Evolutionary conservation across 1,284 basidiomycete species (phyloP).

Genomic region (Tylopilus sp.): DNA sequence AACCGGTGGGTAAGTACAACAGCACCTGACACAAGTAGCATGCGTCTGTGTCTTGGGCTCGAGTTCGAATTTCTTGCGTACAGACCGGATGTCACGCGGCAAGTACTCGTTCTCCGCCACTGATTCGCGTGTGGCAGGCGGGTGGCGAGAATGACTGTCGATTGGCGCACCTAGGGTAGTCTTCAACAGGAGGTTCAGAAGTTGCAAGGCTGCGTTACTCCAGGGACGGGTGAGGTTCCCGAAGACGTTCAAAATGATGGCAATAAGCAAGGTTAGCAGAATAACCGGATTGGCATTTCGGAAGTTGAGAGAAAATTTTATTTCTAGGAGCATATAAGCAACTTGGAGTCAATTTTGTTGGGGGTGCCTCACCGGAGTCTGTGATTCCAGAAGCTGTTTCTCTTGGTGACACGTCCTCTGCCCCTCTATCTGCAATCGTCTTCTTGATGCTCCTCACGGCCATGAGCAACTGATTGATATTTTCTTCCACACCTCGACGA

Average conservation of each 20-base stretch:
- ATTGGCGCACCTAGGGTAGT: neutral
- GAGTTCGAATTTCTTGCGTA: neutral
- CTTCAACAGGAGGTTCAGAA: neutral
- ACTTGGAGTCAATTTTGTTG: neutral
- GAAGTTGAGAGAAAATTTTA: neutral
- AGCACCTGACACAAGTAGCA: neutral
- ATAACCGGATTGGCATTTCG: neutral
- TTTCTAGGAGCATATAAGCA: neutral
- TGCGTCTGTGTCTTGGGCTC: neutral
- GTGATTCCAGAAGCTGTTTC: neutral
- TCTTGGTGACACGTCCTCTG: neutral
- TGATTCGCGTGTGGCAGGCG: too few species aligned
- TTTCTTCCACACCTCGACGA: neutral
- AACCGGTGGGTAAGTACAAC: too few species aligned
- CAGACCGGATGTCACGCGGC: too few species aligned
- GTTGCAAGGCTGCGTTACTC: neutral
- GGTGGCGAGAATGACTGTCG: too few species aligned
- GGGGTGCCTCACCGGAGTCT: neutral
- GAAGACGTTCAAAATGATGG: neutral
- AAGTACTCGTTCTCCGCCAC: too few species aligned
- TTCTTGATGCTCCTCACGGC: neutral
- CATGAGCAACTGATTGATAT: neutral
- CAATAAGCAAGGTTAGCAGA: neutral
- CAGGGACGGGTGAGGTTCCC: neutral
- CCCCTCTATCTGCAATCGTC: neutral